Base-by-base conservation (phyloP, 2,329 filamentous ascomycete species). In the Colletotrichum sansevieriae region DNA sequence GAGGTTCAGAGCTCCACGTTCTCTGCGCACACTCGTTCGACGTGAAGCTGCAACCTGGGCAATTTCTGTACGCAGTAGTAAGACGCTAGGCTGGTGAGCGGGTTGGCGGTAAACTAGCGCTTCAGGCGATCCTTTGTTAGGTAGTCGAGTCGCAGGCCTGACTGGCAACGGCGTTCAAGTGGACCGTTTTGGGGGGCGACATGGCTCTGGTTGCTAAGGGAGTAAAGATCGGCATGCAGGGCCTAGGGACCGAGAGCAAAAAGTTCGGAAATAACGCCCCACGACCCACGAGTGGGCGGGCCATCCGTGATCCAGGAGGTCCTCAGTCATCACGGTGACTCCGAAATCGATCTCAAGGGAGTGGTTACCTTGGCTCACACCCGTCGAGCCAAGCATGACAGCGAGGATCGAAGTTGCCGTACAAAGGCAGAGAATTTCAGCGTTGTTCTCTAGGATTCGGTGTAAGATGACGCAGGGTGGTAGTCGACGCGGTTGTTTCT, bases 301-400 rank as follows among this genome's bases (percentile, higher is more conserved):
- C 63, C 67, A 63, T 70, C 37, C 29, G 35, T 52, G 49, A 52
- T 52, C 49, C 49, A 52, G n/a, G 35, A 57, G 56, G 49, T 70
- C 63, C 67, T 68, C 65, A 54, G 47, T 68, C 65, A 68, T 68
- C 57, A 70, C 67, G 67, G 67, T 70, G 67, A 70, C 67, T 66
- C 67, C 67, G 67, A 70, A 56, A 33, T 43, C 41, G 55, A 60
- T 65, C 41, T 51, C 25, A 39, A 46, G 57, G 15, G 46, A n/a
- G 46, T 29, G 44, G 60, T 39, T 35, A 41, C 39, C 55, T 52
- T 37, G 63, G 58, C 47, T 37, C 57, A 65, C 52, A 44, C 54
- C 54, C 35, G 37, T 65, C 54, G 25, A 33, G 49, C 47, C 63
- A 62, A 64, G 39, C 20, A 39, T 43, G 33, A 37, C 35, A 55